Conservation (phyloP, 208 protist species). For the Wallacemonas rigidus region DNA sequence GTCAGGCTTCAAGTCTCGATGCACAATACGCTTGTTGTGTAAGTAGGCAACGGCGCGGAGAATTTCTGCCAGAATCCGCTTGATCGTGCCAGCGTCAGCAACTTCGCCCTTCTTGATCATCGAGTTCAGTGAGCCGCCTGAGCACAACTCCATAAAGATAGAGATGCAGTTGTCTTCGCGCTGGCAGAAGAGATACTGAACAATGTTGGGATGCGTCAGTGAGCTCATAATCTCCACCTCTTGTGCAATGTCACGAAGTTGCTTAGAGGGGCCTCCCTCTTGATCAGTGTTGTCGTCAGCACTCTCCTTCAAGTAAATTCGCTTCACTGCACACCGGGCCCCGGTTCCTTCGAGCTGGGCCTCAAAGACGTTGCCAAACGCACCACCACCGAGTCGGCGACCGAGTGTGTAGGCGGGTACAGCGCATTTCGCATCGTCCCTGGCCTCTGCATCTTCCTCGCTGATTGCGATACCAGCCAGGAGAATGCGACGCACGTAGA, state of each 20-base stretch:
- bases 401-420: constrained; percentile 77
- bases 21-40: constrained; percentile 76
- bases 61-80: constrained; percentile 63
- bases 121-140: constrained; percentile 64
- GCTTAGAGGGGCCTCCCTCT: constrained; percentile 21
- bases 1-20: constrained; percentile 87
- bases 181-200: constrained; percentile 81
- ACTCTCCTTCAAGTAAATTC: constrained; percentile 73
- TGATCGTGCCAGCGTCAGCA: constrained; percentile 44
- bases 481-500: constrained; percentile 45
- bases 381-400: constrained; percentile 71
- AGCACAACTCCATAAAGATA: constrained; percentile 91
- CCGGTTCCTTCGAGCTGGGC: constrained; percentile 66
- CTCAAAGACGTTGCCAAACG: constrained; percentile 88
- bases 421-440: constrained; percentile 29
- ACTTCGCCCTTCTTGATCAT: constrained; percentile 57
- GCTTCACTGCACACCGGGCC: constrained; percentile 80
- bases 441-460: constrained; percentile 35
- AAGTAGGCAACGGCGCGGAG: constrained; percentile 73
- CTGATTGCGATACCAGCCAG: constrained; percentile 52
- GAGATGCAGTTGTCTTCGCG: constrained; percentile 81
- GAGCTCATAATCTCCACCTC: constrained; percentile 86
- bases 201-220: constrained; percentile 83
- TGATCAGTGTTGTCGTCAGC: constrained; percentile 34
- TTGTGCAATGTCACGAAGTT: constrained; percentile 75